Conservation (phyloP, 345 rosid species). For the Populus alba region DNA sequence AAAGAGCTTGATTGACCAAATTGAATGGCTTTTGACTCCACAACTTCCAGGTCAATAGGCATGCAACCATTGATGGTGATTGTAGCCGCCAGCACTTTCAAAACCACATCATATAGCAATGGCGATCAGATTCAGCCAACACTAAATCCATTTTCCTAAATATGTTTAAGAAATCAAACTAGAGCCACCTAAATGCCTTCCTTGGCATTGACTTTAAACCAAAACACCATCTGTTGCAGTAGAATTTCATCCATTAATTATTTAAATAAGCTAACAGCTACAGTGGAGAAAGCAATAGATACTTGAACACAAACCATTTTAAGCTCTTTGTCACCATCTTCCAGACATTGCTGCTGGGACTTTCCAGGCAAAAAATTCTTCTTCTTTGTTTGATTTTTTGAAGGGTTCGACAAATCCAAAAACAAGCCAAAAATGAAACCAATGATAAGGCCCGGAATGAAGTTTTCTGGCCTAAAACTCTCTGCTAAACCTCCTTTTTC, state of each 20-base stretch:
- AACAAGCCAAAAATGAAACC: constrained; percentile 84
- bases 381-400: constrained; percentile 40
- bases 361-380: constrained; percentile 58
- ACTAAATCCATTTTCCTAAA: not conserved
- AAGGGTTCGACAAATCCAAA: constrained; percentile 61
- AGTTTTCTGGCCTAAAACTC: constrained; percentile 73
- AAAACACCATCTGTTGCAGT: not conserved
- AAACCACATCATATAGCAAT: not conserved
- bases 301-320: constrained; percentile 54
- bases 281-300: not conserved
- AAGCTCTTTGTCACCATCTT: constrained; percentile 58
- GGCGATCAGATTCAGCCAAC: not conserved
- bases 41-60: not conserved
- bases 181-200: not conserved
- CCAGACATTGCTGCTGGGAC: constrained; percentile 38
- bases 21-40: not conserved
- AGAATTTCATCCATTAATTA: not conserved
- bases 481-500: constrained; percentile 48
- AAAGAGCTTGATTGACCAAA: not conserved
- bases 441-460: constrained; percentile 72
- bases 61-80: not conserved
- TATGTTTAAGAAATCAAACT: no score
- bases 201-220: not conserved
- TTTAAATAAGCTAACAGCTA: not conserved
- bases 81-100: not conserved